These are phyloP conservation scores for Globisporangium cylindrosporum DNA, from an alignment of 352 stramenopile species.

Conservation along the genomic window DNA sequence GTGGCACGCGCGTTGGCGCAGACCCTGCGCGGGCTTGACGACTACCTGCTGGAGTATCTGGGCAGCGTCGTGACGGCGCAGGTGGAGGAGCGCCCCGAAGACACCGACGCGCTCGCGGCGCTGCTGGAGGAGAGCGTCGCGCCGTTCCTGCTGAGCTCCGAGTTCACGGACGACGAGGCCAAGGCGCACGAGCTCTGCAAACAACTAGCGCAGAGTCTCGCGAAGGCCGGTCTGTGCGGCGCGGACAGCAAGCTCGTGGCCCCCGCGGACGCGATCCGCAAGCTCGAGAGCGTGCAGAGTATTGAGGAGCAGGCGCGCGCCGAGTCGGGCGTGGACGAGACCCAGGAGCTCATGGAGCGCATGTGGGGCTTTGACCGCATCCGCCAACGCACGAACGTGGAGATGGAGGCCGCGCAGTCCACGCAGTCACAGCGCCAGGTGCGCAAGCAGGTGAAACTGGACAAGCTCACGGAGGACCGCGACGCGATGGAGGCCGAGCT, in stretches of 20 bases:
- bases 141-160: constrained; percentile 66
- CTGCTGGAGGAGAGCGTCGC: constrained; percentile 57
- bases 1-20: constrained; percentile 46
- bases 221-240: constrained; percentile 23
- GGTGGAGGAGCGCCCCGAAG: constrained; percentile 36
- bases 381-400: constrained; percentile 66
- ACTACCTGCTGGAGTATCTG: constrained; percentile 71
- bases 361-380: constrained; percentile 90
- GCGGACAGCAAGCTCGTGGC: constrained; percentile 18
- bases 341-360: constrained; percentile 65
- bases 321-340: constrained; percentile 45
- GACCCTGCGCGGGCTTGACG: constrained; percentile 58
- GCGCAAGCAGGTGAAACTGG: constrained; percentile 74
- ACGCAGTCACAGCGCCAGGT: constrained; percentile 77
- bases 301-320: constrained; percentile 71
- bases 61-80: constrained; percentile 50
- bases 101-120: constrained; percentile 34
- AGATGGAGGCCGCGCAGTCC: constrained; percentile 74
- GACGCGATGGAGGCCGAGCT: constrained; percentile 57
- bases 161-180: constrained; percentile 42
- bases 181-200: constrained; percentile 38
- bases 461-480: constrained; percentile 55
- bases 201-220: constrained; percentile 37
- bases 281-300: constrained; percentile 57
- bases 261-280: constrained; percentile 34